These are phyloP conservation scores for Phytophthora tubulina DNA, from an alignment of 352 stramenopile species.

Conservation along the genomic window DNA sequence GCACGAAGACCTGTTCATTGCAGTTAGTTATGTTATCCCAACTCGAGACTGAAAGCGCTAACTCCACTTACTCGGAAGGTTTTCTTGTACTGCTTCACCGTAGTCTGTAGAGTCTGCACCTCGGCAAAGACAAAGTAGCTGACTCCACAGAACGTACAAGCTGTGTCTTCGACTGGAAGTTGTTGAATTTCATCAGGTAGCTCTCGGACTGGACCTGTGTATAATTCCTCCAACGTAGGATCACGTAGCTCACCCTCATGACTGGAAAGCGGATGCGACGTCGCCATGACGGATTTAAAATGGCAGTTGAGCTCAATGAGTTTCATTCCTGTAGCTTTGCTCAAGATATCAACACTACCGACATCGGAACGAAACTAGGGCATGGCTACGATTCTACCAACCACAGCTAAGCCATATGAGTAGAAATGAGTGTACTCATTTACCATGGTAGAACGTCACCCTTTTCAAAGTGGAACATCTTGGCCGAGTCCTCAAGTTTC, in stretches of 20 bases:
- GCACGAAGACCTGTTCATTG: constrained; percentile 57
- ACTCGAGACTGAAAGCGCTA: no score
- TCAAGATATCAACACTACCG: no score
- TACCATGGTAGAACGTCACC: constrained; percentile 60
- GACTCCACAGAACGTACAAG: constrained; percentile 86
- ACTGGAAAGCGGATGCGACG: constrained; percentile 26
- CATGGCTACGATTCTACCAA: no score
- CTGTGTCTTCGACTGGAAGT: constrained; percentile 74
- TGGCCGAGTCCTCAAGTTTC: constrained; percentile 54
- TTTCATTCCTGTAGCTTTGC: constrained; percentile 20
- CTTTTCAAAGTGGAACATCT: constrained; percentile 59
- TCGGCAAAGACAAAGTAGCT: constrained; percentile 91
- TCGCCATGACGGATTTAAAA: constrained; percentile 19
- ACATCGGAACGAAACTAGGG: no score
- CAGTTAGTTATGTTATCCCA: not conserved
- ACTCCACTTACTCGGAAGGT: constrained; percentile 62
- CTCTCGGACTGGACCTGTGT: constrained; percentile 62
- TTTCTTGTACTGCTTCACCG: constrained; percentile 76
- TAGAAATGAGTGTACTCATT: not conserved
- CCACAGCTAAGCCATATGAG: no score
- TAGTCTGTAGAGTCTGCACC: constrained; percentile 78
- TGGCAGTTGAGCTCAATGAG: not conserved
- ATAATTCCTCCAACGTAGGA: constrained; percentile 78
- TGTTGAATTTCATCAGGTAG: constrained; percentile 77
- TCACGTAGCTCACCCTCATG: constrained; percentile 52